phyloP scores from a whole-genome alignment of 805 yeast species.

The Cyberlindnera petersonii region DNA sequence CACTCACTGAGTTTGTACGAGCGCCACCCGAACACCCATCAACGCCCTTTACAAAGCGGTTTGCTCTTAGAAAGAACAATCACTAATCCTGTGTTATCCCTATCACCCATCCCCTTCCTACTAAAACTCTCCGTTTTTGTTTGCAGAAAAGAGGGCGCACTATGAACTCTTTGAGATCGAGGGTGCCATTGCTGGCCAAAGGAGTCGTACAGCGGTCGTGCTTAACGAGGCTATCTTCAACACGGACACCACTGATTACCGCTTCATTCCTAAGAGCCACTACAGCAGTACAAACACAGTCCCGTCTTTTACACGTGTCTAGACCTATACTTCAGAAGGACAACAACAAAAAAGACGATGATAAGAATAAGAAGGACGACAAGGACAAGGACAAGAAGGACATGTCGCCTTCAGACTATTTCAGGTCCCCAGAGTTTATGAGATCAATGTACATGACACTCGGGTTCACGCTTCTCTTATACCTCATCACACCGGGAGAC shows the following conservation, averaged over 20 bases:
- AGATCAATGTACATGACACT: constrained; percentile 36
- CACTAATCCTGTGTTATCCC: no score
- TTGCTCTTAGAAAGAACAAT: no score
- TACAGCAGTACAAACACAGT: background rate
- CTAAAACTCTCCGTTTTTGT: background rate
- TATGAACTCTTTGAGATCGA: background rate
- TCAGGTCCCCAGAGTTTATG: constrained; percentile 40
- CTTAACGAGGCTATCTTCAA: no score
- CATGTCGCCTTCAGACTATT: constrained; percentile 33
- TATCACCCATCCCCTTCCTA: no score
- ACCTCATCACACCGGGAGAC: constrained; percentile 31
- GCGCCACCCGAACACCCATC: no score
- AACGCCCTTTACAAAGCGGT: background rate
- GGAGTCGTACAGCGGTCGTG: no score
- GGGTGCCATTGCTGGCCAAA: no score
- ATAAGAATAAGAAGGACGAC: constrained; percentile 21
- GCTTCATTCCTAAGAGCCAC: no score
- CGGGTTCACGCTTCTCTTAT: constrained; percentile 36
- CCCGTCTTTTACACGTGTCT: constrained; percentile 14
- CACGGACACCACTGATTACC: no score
- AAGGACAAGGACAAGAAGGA: constrained; percentile 25
- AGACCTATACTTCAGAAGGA: constrained; percentile 5
- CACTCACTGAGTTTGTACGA: no score
- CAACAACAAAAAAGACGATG: constrained; percentile 12
- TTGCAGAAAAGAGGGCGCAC: no score